These are phyloP conservation scores for Termitomyces sp. DNA, from an alignment of 1,284 basidiomycete genomes.

Conservation along the genomic window DNA sequence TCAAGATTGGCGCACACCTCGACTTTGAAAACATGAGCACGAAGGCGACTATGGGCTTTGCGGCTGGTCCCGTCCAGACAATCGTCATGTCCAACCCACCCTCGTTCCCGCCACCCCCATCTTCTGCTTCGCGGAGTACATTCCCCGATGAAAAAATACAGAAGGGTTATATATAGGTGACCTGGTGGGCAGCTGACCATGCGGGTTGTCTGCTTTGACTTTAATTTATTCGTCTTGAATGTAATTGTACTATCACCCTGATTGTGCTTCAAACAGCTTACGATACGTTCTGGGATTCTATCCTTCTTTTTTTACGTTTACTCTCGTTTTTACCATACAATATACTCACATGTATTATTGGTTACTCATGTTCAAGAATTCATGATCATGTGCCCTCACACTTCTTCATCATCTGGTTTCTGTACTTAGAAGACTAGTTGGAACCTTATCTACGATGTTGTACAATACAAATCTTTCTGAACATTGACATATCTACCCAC, in stretches of 20 bases:
- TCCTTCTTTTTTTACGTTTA: conserved; percentile 2
- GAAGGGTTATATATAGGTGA: conserved; percentile 5
- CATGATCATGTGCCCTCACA: background rate
- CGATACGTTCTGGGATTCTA: conserved; percentile 1
- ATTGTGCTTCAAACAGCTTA: conserved; percentile 1
- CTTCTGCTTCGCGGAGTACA: background rate
- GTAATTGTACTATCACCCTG: conserved; percentile 1
- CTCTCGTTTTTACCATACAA: background rate
- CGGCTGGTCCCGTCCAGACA: conserved; percentile 30
- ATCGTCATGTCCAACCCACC: conserved; percentile 19
- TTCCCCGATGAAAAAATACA: conserved; percentile 10
- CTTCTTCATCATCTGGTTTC: background rate
- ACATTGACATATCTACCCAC: no score
- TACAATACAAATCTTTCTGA: no score
- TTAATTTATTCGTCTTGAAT: conserved; percentile 4
- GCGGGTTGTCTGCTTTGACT: background rate
- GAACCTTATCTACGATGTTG: no score
- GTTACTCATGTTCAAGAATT: background rate
- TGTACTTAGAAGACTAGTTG: background rate
- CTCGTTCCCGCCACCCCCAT: background rate
- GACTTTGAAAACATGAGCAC: conserved; percentile 42
- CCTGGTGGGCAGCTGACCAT: background rate
- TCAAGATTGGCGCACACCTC: conserved; percentile 50
- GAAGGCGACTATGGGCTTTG: conserved; percentile 44
- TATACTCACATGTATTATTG: background rate